Conservation (phyloP, 768 basidiomycete species). For the Paxillus ammoniavirescens region DNA sequence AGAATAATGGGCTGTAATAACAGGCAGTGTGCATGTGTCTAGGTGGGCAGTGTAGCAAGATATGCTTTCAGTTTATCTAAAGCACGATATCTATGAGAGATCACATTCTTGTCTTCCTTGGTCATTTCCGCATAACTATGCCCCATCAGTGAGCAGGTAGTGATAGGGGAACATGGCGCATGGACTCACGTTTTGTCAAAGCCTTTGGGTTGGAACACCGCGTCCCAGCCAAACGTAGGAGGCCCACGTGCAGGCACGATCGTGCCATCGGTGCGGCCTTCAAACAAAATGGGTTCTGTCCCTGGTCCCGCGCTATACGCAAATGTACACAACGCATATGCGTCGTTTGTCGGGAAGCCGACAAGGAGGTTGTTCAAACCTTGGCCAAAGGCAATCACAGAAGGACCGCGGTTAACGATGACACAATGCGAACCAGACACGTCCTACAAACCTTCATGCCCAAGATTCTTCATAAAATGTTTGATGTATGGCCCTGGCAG, state of each 20-base stretch:
- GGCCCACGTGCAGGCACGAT: conserved; percentile 87
- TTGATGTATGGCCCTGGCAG: conserved; percentile 99
- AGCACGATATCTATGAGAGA: conserved; percentile 67
- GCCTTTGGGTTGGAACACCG: conserved; percentile 76
- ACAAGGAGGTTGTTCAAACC: conserved; percentile 80
- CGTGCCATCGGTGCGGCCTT: conserved; percentile 84
- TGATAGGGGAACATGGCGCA: neutral
- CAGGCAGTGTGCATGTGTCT: neutral
- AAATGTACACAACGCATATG: conserved; percentile 93
- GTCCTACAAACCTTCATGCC: conserved; percentile 67
- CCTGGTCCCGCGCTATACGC: conserved; percentile 88
- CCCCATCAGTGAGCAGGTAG: neutral
- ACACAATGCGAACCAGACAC: neutral
- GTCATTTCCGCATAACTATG: conserved; percentile 69
- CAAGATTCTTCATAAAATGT: conserved; percentile 78
- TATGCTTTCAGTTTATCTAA: conserved; percentile 53
- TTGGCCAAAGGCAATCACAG: conserved; percentile 21
- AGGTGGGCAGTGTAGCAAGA: conserved; percentile 24
- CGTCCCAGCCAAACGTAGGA: conserved; percentile 86
- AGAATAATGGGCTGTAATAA: neutral
- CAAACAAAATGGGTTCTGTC: conserved; percentile 75
- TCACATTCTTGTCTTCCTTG: conserved; percentile 56
- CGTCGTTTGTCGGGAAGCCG: conserved; percentile 72
- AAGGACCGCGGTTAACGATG: neutral
- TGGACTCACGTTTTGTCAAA: conserved; percentile 70